Base-by-base conservation (phyloP, 2,329 filamentous ascomycete genomes). In the Neofusicoccum cordaticola region DNA sequence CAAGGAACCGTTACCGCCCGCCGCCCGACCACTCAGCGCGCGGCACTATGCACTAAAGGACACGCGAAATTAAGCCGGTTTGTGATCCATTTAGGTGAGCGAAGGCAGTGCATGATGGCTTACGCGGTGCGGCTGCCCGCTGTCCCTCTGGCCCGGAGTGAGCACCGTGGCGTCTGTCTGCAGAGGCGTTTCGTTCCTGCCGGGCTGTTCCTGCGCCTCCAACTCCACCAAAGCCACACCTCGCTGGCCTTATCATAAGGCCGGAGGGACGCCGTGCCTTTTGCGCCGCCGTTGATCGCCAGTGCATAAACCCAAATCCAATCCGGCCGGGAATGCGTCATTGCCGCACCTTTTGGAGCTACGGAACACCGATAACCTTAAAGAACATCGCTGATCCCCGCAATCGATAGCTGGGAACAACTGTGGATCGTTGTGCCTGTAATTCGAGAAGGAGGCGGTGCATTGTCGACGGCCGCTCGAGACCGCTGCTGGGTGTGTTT, bases 11-110 rank as follows among this genome's bases (percentile, higher is more conserved):
- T 27, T 58, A 37, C 42, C 56, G 17, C 22, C 53, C 39, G 7
- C 15, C 39, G 13, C 2, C 53, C 39, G 27, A n/a, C 56, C 56
- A 60, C 31, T 60, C 41, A 60, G 22, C 34, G n/a, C 15, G 31
- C 13, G n/a, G 35, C 41, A 22, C 44, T 45, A 47, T 19, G 41
- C 39, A n/a, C 52, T n/a, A 44, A 39, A 57, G 3, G 22, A 37
- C 41, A 22, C 15, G 56, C 56, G 56, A 60, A 47, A 60, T 60
- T 60, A 60, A 60, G 27, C 56, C 56, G 56, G 56, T 60, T 47
- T 60, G 56, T 45, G 56, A 60, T 60, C 27, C 56, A 47, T 47
- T 37, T 35, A 31, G 56, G n/a, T 47, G 41, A 31, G 7, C 52
- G 13, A 31, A 9, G 19, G n/a, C 52, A 15, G 42, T 52, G 31